A percentile compares a stretch with the other conserved stretches of the same genome.
phyloP scores from a whole-genome alignment of 257 asterid genomes.

The Solanum dulcamara region DNA sequence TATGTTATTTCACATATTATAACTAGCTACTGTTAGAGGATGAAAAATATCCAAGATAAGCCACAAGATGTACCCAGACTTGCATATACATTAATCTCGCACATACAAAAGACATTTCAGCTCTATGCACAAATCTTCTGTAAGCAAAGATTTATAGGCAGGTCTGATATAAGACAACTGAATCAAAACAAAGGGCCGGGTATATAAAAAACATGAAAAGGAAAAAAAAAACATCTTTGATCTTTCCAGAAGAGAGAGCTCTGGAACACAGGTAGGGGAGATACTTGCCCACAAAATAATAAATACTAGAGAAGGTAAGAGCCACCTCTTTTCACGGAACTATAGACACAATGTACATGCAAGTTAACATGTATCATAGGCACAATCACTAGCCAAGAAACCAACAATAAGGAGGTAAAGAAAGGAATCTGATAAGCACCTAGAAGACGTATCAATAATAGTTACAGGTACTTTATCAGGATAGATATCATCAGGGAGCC shows the following conservation, averaged over 20 bases:
- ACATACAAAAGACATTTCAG: not conserved
- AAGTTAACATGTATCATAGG: not conserved
- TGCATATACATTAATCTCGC: not conserved
- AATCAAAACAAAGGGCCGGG: not conserved
- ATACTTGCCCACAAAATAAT: not conserved
- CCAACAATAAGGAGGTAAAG: not conserved
- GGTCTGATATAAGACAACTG: not conserved
- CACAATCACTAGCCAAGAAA: not conserved
- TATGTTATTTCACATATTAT: not conserved
- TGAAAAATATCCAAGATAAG: not conserved
- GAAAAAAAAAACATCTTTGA: not conserved
- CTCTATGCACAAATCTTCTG: not conserved
- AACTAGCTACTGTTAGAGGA: not conserved
- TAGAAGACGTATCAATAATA: slow-evolving; percentile 86
- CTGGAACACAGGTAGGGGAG: not conserved
- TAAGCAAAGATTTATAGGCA: not conserved
- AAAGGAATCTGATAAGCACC: slow-evolving; percentile 19
- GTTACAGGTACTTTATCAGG: slow-evolving; percentile 92
- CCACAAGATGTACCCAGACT: not conserved
- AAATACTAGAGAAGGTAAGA: no score
- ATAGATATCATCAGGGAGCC: slow-evolving; percentile 83
- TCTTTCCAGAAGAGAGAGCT: not conserved
- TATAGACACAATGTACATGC: not conserved
- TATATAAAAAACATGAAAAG: not conserved
- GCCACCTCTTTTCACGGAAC: no score